Percentiles rank a stretch among this genome's conserved stretches.
These are phyloP conservation scores for Senna siamea DNA, from an alignment of 306 rosid genomes.

Conservation along the genomic window DNA sequence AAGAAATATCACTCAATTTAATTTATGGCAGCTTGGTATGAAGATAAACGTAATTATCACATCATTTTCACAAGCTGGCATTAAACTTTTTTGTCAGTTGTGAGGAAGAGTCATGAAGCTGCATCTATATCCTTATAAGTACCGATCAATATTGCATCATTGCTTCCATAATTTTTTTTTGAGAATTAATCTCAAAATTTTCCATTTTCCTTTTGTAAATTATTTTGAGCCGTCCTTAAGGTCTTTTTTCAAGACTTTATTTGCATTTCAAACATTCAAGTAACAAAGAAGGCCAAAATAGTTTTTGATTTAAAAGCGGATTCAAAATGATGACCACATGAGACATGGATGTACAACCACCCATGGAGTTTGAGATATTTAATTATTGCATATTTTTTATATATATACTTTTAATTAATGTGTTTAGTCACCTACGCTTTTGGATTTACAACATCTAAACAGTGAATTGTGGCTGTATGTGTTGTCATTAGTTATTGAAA, in stretches of 20 bases:
- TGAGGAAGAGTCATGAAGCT: background rate
- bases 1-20: background rate
- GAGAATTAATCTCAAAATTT: slow-evolving; percentile 3
- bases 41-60: background rate
- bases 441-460: background rate
- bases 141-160: background rate
- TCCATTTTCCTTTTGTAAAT: background rate
- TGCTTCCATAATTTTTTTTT: background rate
- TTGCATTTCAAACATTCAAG: too few species aligned
- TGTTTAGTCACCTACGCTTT: background rate
- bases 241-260: too few species aligned
- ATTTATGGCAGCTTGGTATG: background rate
- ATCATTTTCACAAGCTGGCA: background rate
- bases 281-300: too few species aligned
- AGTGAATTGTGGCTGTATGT: background rate
- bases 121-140: background rate
- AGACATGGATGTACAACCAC: too few species aligned
- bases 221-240: too few species aligned
- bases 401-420: background rate
- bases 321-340: background rate
- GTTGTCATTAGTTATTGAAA: background rate
- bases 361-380: too few species aligned
- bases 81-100: background rate
- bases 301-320: too few species aligned
- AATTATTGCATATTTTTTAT: too few species aligned